These are phyloP conservation scores for Debaryomycetaceae sp. DNA, from an alignment of 1,139 yeast species.

Conservation along the genomic window DNA sequence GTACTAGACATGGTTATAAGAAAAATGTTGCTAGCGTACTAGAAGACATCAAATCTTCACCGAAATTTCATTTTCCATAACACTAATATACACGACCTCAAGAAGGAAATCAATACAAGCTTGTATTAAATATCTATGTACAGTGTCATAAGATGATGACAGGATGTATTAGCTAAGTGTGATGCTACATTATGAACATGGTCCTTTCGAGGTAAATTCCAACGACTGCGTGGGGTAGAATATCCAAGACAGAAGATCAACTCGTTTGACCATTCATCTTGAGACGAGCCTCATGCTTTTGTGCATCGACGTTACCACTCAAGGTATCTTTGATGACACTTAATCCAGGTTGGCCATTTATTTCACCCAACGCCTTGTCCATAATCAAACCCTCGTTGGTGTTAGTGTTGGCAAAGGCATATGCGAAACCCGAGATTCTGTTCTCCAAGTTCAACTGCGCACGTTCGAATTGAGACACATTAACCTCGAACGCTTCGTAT, in stretches of 20 bases:
- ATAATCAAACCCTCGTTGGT: constrained; percentile 32
- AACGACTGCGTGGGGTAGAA: background rate
- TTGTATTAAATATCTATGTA: background rate
- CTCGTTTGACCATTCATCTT: constrained; percentile 16
- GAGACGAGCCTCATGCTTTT: constrained; percentile 36
- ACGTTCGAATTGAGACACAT: constrained; percentile 35
- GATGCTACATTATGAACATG: background rate
- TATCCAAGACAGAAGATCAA: background rate
- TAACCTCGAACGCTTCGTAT: constrained; percentile 52
- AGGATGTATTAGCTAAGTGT: background rate
- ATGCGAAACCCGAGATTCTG: constrained; percentile 32
- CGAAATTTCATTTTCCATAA: background rate
- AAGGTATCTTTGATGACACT: constrained; percentile 40
- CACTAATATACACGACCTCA: background rate
- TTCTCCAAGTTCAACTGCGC: constrained; percentile 33
- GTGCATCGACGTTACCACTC: constrained; percentile 34
- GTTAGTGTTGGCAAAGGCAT: constrained; percentile 24
- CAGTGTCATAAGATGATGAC: background rate
- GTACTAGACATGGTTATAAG: constrained; percentile 2
- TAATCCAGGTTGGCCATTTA: constrained; percentile 47
- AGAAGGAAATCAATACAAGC: background rate
- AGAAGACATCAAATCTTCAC: background rate
- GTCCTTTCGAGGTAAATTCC: background rate
- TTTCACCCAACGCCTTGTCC: constrained; percentile 36
- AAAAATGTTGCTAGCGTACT: background rate